These are phyloP conservation scores for Hypsizygus marmoreus DNA, from an alignment of 768 basidiomycete genomes.

Conservation along the genomic window DNA sequence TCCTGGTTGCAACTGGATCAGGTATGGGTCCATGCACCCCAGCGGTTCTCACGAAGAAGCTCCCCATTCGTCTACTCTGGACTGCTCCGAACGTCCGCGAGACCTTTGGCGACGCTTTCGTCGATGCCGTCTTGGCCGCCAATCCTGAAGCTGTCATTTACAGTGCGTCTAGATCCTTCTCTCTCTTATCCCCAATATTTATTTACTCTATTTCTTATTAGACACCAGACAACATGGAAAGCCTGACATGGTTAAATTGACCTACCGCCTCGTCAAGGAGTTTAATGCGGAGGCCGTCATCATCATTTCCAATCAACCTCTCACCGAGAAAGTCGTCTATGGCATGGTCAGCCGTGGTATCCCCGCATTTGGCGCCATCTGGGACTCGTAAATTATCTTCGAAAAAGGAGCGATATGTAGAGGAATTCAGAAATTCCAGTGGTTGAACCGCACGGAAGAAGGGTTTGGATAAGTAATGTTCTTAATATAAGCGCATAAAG, in stretches of 20 bases:
- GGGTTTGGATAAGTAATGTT: no score
- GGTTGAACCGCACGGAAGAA: no score
- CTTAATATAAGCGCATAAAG: no score
- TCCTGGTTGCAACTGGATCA: constrained; percentile 58
- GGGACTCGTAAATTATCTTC: constrained; percentile 41
- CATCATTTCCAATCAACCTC: constrained; percentile 59
- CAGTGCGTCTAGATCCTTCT: constrained; percentile 34
- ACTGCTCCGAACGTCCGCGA: constrained; percentile 59
- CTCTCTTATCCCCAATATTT: not conserved
- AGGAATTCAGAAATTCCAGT: no score
- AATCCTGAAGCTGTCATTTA: constrained; percentile 55
- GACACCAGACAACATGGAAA: constrained; percentile 49
- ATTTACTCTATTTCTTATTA: constrained; percentile 20
- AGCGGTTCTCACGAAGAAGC: constrained; percentile 47
- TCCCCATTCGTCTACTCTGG: constrained; percentile 61
- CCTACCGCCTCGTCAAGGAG: constrained; percentile 46
- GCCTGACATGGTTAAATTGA: constrained; percentile 52
- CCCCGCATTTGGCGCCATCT: constrained; percentile 64
- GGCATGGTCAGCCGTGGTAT: constrained; percentile 62
- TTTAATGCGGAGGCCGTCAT: constrained; percentile 57
- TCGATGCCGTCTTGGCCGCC: constrained; percentile 53
- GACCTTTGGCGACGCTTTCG: constrained; percentile 62
- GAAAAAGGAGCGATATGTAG: no score
- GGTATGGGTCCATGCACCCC: constrained; percentile 63
- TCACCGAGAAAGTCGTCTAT: constrained; percentile 61